Conservation (phyloP, 371 early-diverging fungal genomes). For the Entomophthora muscae region DNA sequence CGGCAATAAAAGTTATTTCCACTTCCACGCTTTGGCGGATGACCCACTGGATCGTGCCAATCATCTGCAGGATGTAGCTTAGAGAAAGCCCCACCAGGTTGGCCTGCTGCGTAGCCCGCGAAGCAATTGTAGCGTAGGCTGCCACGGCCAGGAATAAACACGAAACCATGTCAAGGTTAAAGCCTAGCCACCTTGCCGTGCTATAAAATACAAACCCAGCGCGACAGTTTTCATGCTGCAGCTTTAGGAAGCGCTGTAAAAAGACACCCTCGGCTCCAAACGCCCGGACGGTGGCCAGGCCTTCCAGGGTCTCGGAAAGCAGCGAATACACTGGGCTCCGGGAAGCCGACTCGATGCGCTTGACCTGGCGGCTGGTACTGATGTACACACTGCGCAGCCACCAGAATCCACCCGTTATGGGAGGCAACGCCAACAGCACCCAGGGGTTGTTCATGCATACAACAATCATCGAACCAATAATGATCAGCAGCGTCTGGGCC, state of each 20-base stretch:
- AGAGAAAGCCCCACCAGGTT: slow-evolving; percentile 20
- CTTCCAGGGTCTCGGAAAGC: slow-evolving; percentile 48
- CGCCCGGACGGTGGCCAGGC: slow-evolving; percentile 39
- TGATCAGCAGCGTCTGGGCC: slow-evolving; percentile 28
- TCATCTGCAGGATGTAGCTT: slow-evolving; percentile 36
- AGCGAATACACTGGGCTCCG: slow-evolving; percentile 50
- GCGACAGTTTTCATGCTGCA: slow-evolving; percentile 35
- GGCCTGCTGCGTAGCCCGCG: slow-evolving; percentile 16
- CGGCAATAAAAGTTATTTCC: slow-evolving; percentile 29
- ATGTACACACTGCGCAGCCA: slow-evolving; percentile 8
- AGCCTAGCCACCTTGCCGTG: slow-evolving; percentile 24
- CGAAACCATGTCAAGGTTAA: slow-evolving; percentile 35
- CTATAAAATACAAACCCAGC: slow-evolving; percentile 20
- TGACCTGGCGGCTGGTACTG: slow-evolving; percentile 26
- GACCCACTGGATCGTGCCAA: slow-evolving; percentile 56
- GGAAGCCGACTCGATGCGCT: slow-evolving; percentile 63
- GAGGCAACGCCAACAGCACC: slow-evolving; percentile 20
- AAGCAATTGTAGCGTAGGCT: slow-evolving; percentile 25
- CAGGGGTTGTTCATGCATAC: slow-evolving; percentile 33
- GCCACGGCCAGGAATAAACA: slow-evolving; percentile 32
- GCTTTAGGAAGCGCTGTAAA: slow-evolving; percentile 22
- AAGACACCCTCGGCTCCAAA: slow-evolving; percentile 34
- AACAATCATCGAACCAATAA: slow-evolving; percentile 32
- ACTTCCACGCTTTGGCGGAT: slow-evolving; percentile 36
- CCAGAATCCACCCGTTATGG: slow-evolving; percentile 14